Percentiles rank a stretch among this genome's conserved stretches.
Evolutionary conservation across 495 filamentous ascomycete genomes (phyloP).

Genomic region (Acidomyces sp.): DNA sequence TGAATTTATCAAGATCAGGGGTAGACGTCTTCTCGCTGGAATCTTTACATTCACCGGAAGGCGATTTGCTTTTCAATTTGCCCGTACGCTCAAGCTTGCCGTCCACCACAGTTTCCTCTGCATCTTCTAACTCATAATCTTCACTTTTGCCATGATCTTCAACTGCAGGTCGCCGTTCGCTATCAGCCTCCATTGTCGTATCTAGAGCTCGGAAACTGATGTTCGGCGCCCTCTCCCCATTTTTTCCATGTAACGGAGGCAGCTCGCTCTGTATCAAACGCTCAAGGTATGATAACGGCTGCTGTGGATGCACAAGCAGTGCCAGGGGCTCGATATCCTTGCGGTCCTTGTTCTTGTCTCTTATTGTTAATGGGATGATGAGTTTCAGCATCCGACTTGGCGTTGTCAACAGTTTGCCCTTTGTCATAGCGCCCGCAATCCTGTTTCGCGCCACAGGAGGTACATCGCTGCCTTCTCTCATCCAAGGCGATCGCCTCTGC

Average conservation of each 20-base stretch:
- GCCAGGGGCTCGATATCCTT: conserved; percentile 69
- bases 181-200: conserved; percentile 46
- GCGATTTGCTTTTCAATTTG: conserved; percentile 30
- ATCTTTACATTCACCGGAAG: no score
- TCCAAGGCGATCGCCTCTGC: conserved; percentile 50
- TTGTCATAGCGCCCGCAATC: conserved; percentile 44
- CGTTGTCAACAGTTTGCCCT: conserved; percentile 82
- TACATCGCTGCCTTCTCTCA: conserved; percentile 49
- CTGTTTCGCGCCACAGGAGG: conserved; percentile 39
- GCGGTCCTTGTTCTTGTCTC: conserved; percentile 43
- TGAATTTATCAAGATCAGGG: no score
- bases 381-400: conserved; percentile 82
- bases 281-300: conserved; percentile 86
- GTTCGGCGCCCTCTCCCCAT: conserved; percentile 47
- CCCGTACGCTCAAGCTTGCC: conserved; percentile 36
- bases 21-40: no score
- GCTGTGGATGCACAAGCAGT: conserved; percentile 79
- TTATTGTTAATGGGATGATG: conserved; percentile 62
- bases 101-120: conserved; percentile 37
- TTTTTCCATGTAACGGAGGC: conserved; percentile 48
- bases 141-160: conserved; percentile 26
- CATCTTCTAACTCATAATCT: conserved; percentile 26
- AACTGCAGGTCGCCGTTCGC: conserved; percentile 17
- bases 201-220: conserved; percentile 75
- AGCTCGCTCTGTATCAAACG: conserved; percentile 82